These are phyloP conservation scores for Tricholoma hemisulphureum DNA, from an alignment of 768 basidiomycete genomes.

Conservation along the genomic window DNA sequence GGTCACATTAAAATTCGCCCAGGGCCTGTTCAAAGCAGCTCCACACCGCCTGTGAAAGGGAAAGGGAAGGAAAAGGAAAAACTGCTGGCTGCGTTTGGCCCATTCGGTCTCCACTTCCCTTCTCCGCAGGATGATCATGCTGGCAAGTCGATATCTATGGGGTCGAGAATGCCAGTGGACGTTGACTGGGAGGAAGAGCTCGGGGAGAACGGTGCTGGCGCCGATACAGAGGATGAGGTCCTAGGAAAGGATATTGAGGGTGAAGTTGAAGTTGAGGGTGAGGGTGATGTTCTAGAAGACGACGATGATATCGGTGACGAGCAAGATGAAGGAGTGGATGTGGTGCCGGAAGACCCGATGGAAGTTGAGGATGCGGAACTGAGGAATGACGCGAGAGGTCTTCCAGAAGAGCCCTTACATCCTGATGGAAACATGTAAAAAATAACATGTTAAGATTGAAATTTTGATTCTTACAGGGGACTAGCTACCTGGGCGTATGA, in stretches of 20 bases:
- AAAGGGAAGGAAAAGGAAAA: slow-evolving; percentile 42
- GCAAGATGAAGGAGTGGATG: slow-evolving; percentile 34
- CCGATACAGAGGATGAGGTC: slow-evolving; percentile 30
- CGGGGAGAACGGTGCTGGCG: slow-evolving; percentile 26
- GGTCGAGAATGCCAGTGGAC: slow-evolving; percentile 30
- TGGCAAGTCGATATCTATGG: slow-evolving; percentile 30
- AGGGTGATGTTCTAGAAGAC: slow-evolving; percentile 29
- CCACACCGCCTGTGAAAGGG: slow-evolving; percentile 16
- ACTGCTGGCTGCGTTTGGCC: slow-evolving; percentile 23
- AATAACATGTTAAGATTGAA: too few species aligned
- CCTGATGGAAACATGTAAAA: neutral
- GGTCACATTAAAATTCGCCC: slow-evolving; percentile 19
- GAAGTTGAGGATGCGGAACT: slow-evolving; percentile 37
- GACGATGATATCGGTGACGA: slow-evolving; percentile 26
- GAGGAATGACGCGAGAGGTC: slow-evolving; percentile 12
- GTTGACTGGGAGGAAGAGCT: slow-evolving; percentile 28
- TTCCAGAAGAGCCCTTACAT: slow-evolving; percentile 5
- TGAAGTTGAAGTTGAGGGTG: slow-evolving; percentile 38
- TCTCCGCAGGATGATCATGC: slow-evolving; percentile 2
- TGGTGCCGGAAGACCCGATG: slow-evolving; percentile 30
- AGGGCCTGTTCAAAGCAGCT: slow-evolving; percentile 9
- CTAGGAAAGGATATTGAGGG: slow-evolving; percentile 41
- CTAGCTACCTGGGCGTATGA: too few species aligned
- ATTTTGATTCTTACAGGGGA: too few species aligned
- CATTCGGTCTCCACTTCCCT: slow-evolving; percentile 34